Evolutionary conservation across 345 rosid genomes (phyloP).

Genomic region (Eucalyptus rudis): DNA sequence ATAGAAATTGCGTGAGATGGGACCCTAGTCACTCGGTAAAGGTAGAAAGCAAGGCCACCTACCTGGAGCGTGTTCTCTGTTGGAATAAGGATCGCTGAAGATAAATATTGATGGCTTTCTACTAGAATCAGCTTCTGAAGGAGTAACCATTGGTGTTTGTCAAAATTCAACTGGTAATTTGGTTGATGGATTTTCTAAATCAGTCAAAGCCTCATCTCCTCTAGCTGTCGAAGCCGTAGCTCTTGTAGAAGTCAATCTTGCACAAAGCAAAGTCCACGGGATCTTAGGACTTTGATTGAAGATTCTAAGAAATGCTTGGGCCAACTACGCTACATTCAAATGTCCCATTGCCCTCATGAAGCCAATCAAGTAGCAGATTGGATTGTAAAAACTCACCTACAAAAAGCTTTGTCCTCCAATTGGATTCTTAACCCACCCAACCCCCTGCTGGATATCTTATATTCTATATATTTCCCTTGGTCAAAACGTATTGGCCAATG

Average conservation of each 20-base stretch:
- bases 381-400: not conserved
- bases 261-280: not conserved
- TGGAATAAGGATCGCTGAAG: not conserved
- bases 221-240: fast-evolving
- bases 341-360: not conserved
- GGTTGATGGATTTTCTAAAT: not conserved
- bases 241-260: not conserved
- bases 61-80: not conserved
- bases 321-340: not conserved
- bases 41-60: not conserved
- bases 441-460: not conserved
- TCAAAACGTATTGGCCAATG: no score
- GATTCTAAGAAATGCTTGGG: not conserved
- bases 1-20: not conserved
- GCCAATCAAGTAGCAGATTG: fast-evolving
- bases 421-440: not conserved
- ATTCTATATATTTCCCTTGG: no score
- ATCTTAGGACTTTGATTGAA: not conserved
- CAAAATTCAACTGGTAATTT: not conserved
- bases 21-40: not conserved
- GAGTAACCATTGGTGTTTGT: not conserved
- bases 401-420: not conserved
- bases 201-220: not conserved
- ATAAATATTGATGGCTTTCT: not conserved
- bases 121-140: not conserved